These are phyloP conservation scores for Monosporozyma siamensis DNA, from an alignment of 805 yeast genomes.

Conservation along the genomic window DNA sequence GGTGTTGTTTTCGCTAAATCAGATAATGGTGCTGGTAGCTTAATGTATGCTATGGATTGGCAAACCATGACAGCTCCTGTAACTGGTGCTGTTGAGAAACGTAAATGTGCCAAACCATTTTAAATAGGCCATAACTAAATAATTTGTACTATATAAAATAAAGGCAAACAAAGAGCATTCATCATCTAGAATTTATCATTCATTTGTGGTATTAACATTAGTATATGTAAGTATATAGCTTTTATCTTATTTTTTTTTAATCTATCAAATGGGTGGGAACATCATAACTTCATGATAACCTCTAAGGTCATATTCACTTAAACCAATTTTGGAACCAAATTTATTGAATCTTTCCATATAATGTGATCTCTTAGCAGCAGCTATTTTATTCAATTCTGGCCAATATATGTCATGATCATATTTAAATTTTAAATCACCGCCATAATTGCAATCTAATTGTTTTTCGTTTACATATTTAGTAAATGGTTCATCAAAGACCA, in stretches of 20 bases:
- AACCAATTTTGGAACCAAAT: constrained; percentile 66
- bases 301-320: constrained; percentile 76
- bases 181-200: too few relatives aligned
- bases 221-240: neutral
- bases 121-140: too few relatives aligned
- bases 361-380: constrained; percentile 47
- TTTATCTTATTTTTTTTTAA: neutral
- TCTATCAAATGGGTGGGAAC: constrained; percentile 12
- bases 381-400: constrained; percentile 56
- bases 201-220: too few relatives aligned
- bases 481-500: constrained; percentile 86
- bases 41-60: constrained; percentile 91
- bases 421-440: constrained; percentile 77
- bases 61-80: constrained; percentile 78
- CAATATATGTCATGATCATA: constrained; percentile 76
- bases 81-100: constrained; percentile 63
- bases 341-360: constrained; percentile 61
- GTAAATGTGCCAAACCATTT: constrained; percentile 92
- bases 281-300: constrained; percentile 29
- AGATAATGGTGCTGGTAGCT: constrained; percentile 54
- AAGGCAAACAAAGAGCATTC: too few relatives aligned
- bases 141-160: too few relatives aligned
- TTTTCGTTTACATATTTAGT: constrained; percentile 68
- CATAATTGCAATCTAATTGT: constrained; percentile 76
- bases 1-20: constrained; percentile 89